These are phyloP conservation scores for Salix suchowensis DNA, from an alignment of 345 rosid genomes.

Conservation along the genomic window DNA sequence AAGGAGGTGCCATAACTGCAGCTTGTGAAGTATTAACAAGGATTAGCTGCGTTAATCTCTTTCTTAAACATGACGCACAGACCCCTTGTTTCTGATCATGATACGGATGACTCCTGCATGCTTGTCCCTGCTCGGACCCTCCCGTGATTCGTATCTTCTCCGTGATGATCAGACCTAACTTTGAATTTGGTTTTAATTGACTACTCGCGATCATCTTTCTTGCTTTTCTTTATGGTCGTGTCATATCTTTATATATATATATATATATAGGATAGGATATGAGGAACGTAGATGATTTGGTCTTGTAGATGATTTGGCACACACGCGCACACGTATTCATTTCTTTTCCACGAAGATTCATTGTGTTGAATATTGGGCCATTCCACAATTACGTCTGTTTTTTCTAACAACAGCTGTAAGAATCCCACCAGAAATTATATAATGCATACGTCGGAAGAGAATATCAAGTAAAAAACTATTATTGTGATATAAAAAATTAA, in stretches of 20 bases:
- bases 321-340: neutral
- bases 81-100: conserved; percentile 35
- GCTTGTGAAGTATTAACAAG: neutral
- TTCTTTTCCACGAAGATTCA: neutral
- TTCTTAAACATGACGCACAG: conserved; percentile 41
- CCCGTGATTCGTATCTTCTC: conserved; percentile 16
- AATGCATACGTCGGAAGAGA: neutral
- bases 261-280: neutral
- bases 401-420: neutral
- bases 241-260: neutral
- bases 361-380: neutral
- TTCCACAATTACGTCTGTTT: neutral
- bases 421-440: neutral
- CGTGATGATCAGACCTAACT: neutral
- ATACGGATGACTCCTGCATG: conserved; percentile 33
- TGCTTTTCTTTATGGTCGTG: neutral
- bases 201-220: neutral
- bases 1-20: neutral
- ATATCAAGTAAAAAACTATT: too few relatives aligned
- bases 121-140: conserved; percentile 8
- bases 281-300: neutral
- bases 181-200: neutral
- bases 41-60: conserved; percentile 23
- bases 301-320: neutral
- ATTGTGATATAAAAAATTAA: too few relatives aligned